Evolutionary conservation across 805 yeast genomes (phyloP).

Genomic region (Pichia paraexigua): DNA sequence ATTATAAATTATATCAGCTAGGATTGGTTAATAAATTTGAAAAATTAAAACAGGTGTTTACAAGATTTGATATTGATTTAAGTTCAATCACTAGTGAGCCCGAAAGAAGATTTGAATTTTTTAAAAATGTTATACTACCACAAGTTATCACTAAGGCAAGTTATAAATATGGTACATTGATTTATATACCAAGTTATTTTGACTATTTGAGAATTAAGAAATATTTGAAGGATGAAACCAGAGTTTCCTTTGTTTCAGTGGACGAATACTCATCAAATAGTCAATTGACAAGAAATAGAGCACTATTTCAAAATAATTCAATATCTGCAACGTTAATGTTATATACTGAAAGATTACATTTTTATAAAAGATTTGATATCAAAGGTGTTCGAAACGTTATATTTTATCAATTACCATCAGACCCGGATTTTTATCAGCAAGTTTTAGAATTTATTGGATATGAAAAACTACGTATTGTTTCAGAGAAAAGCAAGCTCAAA

Average conservation of each 20-base stretch:
- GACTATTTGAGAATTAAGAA: conserved; percentile 78
- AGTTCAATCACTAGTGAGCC: conserved; percentile 56
- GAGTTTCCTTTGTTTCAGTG: conserved; percentile 56
- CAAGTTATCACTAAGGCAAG: conserved; percentile 54
- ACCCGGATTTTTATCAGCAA: conserved; percentile 78
- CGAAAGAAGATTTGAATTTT: conserved; percentile 73
- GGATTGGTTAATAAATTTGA: conserved; percentile 31
- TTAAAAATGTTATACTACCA: conserved; percentile 67
- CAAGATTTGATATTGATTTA: conserved; percentile 49
- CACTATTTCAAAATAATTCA: conserved; percentile 47
- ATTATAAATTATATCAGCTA: conserved; percentile 27
- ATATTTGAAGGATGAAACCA: conserved; percentile 55
- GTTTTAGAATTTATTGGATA: conserved; percentile 59
- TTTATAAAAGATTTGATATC: conserved; percentile 77
- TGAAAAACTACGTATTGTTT: conserved; percentile 29
- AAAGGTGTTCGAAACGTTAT: conserved; percentile 77
- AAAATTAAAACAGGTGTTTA: conserved; percentile 59
- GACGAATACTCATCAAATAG: conserved; percentile 78
- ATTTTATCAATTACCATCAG: conserved; percentile 77
- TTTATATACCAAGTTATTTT: conserved; percentile 78
- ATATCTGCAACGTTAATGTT: conserved; percentile 46
- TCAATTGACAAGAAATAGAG: conserved; percentile 63
- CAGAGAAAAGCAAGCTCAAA: conserved; percentile 16
- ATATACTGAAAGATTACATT: conserved; percentile 93
- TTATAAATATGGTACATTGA: conserved; percentile 64